These are phyloP conservation scores for Neocallimastix lanati DNA, from an alignment of 192 early-diverging fungal species.

Conservation along the genomic window DNA sequence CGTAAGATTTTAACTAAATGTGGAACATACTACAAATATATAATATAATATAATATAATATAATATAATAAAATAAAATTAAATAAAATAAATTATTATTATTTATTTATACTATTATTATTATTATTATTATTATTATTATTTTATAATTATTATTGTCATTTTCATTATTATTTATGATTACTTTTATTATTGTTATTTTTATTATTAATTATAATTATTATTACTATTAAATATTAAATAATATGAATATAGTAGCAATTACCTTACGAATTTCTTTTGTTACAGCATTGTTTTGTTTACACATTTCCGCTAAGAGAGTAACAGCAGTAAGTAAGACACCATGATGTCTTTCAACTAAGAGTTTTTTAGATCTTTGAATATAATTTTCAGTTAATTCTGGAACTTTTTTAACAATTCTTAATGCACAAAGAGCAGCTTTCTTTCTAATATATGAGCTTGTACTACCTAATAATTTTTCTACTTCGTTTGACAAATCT, in stretches of 20 bases:
- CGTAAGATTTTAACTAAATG: conserved; percentile 74
- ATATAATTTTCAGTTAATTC: conserved; percentile 80
- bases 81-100: too few relatives aligned
- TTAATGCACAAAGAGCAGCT: conserved; percentile 82
- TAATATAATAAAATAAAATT: too few relatives aligned
- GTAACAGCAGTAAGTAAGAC: conserved; percentile 81
- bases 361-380: conserved; percentile 41
- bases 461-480: conserved; percentile 71
- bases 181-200: too few relatives aligned
- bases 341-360: conserved; percentile 88
- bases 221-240: too few relatives aligned
- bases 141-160: too few relatives aligned
- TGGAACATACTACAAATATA: conserved; percentile 67
- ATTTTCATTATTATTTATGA: too few relatives aligned
- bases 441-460: conserved; percentile 95
- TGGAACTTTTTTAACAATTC: conserved; percentile 81
- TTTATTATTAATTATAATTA: too few relatives aligned
- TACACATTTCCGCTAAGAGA: conserved; percentile 78
- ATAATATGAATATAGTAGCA: too few relatives aligned
- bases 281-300: conserved; percentile 42
- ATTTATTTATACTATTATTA: too few relatives aligned
- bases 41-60: too few relatives aligned
- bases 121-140: too few relatives aligned
- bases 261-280: conserved; percentile 51
- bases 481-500: conserved; percentile 84